Percentiles rank a stretch among this genome's conserved stretches.
Conservation (phyloP, 176 grass and related monocot genomes). For the Musa schizocarpa region DNA sequence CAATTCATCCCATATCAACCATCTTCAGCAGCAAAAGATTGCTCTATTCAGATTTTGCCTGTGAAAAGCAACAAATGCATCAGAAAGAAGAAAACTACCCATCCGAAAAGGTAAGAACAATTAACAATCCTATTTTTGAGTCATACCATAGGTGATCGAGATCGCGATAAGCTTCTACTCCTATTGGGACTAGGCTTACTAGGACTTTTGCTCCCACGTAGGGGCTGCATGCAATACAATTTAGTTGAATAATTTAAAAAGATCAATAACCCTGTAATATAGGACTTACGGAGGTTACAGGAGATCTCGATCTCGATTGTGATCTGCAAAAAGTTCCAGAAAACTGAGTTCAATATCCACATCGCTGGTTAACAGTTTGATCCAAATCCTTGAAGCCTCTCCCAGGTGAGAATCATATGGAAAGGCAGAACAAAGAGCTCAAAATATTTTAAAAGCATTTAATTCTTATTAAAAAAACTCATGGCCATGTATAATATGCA, state of each 20-base stretch:
- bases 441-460: slow-evolving; percentile 17
- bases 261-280: neutral
- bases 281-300: slow-evolving; percentile 39
- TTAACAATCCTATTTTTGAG: neutral
- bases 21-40: neutral
- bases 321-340: slow-evolving; percentile 71
- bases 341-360: slow-evolving; percentile 51
- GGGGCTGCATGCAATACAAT: neutral
- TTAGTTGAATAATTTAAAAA: neutral
- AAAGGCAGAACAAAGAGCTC: slow-evolving; percentile 21
- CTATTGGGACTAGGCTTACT: neutral
- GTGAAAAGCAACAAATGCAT: neutral
- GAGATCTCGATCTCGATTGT: slow-evolving; percentile 59
- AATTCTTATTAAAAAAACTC: neutral
- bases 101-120: neutral
- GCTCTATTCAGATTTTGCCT: neutral
- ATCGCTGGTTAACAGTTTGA: slow-evolving; percentile 38
- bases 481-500: no score
- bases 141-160: neutral
- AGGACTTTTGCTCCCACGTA: neutral
- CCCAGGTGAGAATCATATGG: slow-evolving; percentile 11
- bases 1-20: no score
- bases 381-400: slow-evolving; percentile 30
- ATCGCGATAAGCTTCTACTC: neutral
- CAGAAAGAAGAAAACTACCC: neutral